Evolutionary conservation across 441 rosid species (phyloP).

Genomic region (Brassica balearica): DNA sequence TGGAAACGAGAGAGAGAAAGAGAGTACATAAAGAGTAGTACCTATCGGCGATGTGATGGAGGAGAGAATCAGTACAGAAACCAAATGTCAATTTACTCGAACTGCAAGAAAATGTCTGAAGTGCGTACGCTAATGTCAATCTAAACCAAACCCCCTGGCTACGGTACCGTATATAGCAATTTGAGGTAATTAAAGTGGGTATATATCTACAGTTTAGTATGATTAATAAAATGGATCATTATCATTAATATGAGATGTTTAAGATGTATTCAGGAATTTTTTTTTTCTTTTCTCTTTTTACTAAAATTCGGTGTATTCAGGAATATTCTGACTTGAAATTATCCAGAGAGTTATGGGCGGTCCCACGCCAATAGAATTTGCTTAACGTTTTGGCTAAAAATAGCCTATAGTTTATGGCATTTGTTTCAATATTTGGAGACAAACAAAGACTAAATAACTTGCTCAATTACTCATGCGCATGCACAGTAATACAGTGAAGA

Average conservation of each 20-base stretch:
- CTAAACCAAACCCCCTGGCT: too few relatives aligned
- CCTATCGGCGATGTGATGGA: too few relatives aligned
- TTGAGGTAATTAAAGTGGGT: neutral
- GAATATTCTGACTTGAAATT: neutral
- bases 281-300: too few relatives aligned
- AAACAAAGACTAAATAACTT: too few relatives aligned
- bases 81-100: too few relatives aligned
- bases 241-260: neutral
- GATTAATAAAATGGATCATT: neutral
- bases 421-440: too few relatives aligned
- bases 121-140: too few relatives aligned
- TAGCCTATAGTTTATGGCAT: neutral
- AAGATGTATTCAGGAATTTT: neutral
- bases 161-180: neutral
- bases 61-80: too few relatives aligned
- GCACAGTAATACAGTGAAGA: neutral
- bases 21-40: too few relatives aligned
- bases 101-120: too few relatives aligned
- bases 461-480: neutral
- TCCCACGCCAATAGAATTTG: neutral
- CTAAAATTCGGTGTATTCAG: too few relatives aligned
- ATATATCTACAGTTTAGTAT: neutral
- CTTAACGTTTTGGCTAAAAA: neutral
- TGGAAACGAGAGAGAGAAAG: too few relatives aligned
- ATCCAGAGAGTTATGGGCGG: neutral